Evolutionary conservation across 371 early-diverging fungal genomes (phyloP).

Genomic region (Dipsacomyces acuminosporus): DNA sequence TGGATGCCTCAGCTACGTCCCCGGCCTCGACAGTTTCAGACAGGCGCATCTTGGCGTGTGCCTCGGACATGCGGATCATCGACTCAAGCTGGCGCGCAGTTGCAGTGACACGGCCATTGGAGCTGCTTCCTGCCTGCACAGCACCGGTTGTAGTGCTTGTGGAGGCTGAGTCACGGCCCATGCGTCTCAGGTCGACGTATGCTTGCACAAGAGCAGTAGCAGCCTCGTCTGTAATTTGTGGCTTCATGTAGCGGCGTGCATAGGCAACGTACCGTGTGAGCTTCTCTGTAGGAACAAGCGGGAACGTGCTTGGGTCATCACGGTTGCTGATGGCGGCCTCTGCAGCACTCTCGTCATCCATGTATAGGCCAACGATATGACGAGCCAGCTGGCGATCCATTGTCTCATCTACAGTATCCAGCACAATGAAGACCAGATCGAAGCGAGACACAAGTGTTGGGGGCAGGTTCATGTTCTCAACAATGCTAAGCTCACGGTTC

Average conservation of each 20-base stretch:
- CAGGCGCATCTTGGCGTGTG: slow-evolving; percentile 94
- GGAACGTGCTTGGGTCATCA: background rate
- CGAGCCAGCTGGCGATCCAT: slow-evolving; percentile 83
- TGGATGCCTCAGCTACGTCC: slow-evolving; percentile 84
- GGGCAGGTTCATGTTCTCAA: slow-evolving; percentile 95
- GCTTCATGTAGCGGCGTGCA: slow-evolving; percentile 78
- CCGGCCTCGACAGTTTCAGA: slow-evolving; percentile 61
- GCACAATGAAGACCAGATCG: slow-evolving; percentile 91
- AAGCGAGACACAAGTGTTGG: slow-evolving; percentile 96
- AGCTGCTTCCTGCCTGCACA: slow-evolving; percentile 47
- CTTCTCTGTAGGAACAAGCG: slow-evolving; percentile 62
- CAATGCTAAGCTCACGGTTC: slow-evolving; percentile 81
- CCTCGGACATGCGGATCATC: slow-evolving; percentile 98
- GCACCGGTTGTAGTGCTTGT: slow-evolving; percentile 20
- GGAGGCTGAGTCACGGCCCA: slow-evolving; percentile 57
- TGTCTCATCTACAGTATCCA: slow-evolving; percentile 86
- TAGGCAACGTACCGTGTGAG: slow-evolving; percentile 90
- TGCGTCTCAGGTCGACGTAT: slow-evolving; percentile 87
- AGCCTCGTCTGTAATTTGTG: slow-evolving; percentile 77
- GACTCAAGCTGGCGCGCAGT: slow-evolving; percentile 99
- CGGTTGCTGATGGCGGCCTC: background rate
- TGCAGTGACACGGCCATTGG: slow-evolving; percentile 56
- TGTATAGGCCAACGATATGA: slow-evolving; percentile 82
- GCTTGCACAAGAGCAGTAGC: slow-evolving; percentile 68
- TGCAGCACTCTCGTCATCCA: slow-evolving; percentile 62